phyloP scores from a whole-genome alignment of 768 basidiomycete species.

The Boletus barrowsii region DNA sequence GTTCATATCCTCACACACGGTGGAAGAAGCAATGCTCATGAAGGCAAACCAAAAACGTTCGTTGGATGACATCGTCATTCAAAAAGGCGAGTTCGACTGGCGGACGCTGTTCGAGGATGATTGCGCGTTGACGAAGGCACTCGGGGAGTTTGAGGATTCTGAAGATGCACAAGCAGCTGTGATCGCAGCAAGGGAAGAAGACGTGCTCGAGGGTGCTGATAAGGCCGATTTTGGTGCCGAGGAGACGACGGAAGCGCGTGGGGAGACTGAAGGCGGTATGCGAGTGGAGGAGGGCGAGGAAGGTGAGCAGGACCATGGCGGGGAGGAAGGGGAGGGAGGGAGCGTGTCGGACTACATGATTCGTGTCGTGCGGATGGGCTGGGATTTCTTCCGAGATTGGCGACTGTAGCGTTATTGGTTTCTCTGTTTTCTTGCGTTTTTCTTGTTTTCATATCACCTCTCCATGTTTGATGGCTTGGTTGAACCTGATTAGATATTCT shows the following conservation, averaged over 20 bases:
- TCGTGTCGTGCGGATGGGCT: constrained; percentile 54
- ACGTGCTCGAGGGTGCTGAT: constrained; percentile 71
- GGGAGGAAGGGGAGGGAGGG: constrained; percentile 60
- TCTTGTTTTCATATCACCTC: constrained; percentile 4
- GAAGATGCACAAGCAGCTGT: constrained; percentile 84
- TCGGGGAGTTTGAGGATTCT: constrained; percentile 83
- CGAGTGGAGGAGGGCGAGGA: constrained; percentile 35
- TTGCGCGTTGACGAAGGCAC: constrained; percentile 61
- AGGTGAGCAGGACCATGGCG: constrained; percentile 35
- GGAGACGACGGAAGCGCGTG: constrained; percentile 25
- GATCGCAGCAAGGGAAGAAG: constrained; percentile 71
- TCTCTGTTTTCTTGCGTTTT: background rate
- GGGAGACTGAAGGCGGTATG: constrained; percentile 25
- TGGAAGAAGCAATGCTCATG: constrained; percentile 93
- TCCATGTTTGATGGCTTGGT: background rate
- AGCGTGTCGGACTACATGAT: constrained; percentile 87
- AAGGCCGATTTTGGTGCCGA: constrained; percentile 75
- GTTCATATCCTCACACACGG: constrained; percentile 84
- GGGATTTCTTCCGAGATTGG: constrained; percentile 74
- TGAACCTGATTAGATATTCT: constrained; percentile 6
- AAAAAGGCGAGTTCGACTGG: constrained; percentile 95
- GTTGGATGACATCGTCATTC: constrained; percentile 87
- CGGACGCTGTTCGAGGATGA: constrained; percentile 71
- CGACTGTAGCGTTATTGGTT: constrained; percentile 38
- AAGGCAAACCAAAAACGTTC: constrained; percentile 98